Evolutionary conservation across 345 rosid genomes (phyloP).

Genomic region (Raphanus sativus): DNA sequence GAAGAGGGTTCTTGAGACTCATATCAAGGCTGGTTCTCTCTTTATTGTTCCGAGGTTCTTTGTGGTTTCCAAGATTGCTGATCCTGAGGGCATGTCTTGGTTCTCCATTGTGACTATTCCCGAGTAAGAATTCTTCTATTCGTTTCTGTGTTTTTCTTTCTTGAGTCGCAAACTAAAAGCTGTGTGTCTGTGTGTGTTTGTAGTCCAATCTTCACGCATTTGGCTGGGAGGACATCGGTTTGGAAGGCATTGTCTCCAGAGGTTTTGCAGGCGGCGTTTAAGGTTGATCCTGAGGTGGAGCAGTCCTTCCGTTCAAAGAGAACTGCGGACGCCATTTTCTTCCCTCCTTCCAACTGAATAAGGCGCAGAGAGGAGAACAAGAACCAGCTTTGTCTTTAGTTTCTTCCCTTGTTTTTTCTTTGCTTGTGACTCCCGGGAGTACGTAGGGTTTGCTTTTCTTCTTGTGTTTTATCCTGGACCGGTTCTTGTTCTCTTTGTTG

Average conservation of each 20-base stretch:
- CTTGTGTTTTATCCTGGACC: neutral
- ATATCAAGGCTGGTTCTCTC: slow-evolving; percentile 64
- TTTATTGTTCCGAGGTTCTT: slow-evolving; percentile 75
- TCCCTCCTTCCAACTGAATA: neutral
- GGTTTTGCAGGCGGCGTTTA: neutral
- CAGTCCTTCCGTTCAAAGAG: neutral
- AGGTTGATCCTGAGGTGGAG: neutral
- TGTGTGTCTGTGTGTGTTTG: neutral
- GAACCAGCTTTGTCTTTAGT: neutral
- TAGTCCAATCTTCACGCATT: neutral
- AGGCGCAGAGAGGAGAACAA: neutral
- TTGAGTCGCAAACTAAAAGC: neutral
- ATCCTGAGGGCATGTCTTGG: neutral
- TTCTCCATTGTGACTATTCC: neutral
- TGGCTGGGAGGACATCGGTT: neutral
- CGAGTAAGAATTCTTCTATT: neutral
- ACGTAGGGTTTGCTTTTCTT: neutral
- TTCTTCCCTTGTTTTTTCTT: neutral
- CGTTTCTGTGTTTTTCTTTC: neutral
- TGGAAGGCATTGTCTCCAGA: neutral
- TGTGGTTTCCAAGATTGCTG: neutral
- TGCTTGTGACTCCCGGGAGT: slow-evolving; percentile 10
- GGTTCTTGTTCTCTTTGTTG: slow-evolving; percentile 29
- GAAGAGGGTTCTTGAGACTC: slow-evolving; percentile 68
- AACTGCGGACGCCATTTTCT: neutral